Conservation (phyloP, 306 rosid genomes). For the Begonia peltatifolia region DNA sequence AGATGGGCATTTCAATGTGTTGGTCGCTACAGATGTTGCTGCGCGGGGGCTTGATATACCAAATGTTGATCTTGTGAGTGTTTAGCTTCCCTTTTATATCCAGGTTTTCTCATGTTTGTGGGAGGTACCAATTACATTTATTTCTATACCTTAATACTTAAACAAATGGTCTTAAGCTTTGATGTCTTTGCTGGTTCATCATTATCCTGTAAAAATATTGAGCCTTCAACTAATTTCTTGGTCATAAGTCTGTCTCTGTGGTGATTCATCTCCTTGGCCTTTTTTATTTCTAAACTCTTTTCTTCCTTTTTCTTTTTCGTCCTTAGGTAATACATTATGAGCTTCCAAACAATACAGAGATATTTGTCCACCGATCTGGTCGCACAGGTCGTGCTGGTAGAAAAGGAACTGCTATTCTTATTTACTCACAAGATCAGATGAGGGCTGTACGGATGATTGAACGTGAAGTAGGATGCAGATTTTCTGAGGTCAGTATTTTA, state of each 20-base stretch:
- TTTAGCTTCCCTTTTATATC: not conserved
- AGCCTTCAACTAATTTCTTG: no score
- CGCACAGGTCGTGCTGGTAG: constrained; percentile 99
- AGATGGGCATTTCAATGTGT: constrained; percentile 63
- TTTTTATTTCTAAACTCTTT: not conserved
- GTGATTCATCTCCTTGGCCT: not conserved
- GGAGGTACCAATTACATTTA: no score
- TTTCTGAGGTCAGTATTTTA: constrained; percentile 47
- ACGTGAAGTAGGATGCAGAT: constrained; percentile 77
- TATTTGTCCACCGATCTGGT: constrained; percentile 98
- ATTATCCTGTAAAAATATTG: no score
- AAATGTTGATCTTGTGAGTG: constrained; percentile 92
- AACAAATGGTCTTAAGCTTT: no score
- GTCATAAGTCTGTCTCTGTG: not conserved
- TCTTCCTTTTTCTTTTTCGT: not conserved
- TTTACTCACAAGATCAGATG: constrained; percentile 49
- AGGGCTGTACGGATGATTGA: constrained; percentile 62
- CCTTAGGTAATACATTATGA: constrained; percentile 72
- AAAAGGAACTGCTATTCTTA: constrained; percentile 78
- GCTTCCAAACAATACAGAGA: constrained; percentile 82
- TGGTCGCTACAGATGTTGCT: constrained; percentile 97
- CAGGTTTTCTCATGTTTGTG: no score
- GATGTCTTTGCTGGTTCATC: no score
- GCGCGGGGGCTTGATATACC: constrained; percentile 96
- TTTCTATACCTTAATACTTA: no score